Percentiles rank a stretch among this genome's conserved stretches.
phyloP scores from a whole-genome alignment of 2,329 filamentous ascomycete species.

The Pseudocercospora cruenta region DNA sequence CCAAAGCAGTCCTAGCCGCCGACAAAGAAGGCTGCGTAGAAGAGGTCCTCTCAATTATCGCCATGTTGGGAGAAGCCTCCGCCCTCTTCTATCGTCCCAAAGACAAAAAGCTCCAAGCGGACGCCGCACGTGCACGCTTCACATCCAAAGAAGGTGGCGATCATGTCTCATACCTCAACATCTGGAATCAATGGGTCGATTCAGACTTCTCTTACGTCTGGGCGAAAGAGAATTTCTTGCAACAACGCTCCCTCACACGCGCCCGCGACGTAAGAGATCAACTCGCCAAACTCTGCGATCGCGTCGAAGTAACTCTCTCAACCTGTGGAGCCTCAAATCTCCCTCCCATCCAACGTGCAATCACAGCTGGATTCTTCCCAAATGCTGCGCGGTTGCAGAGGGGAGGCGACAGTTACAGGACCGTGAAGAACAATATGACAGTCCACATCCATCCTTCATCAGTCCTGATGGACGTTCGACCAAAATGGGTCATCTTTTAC shows the following conservation, averaged over 20 bases:
- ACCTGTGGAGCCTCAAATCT: constrained; percentile 71
- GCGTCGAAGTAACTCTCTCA: constrained; percentile 76
- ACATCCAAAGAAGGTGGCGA: constrained; percentile 90
- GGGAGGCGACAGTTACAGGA: constrained; percentile 85
- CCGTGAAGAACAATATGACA: constrained; percentile 84
- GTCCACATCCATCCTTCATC: constrained; percentile 91
- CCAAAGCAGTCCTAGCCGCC: constrained; percentile 84
- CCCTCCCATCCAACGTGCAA: constrained; percentile 79
- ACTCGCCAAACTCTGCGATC: constrained; percentile 86
- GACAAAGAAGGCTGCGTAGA: constrained; percentile 91
- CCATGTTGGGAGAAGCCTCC: constrained; percentile 87
- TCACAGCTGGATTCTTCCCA: constrained; percentile 91
- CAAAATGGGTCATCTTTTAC: constrained; percentile 86
- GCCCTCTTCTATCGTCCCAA: constrained; percentile 93
- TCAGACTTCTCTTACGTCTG: constrained; percentile 85
- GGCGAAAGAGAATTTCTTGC: constrained; percentile 90
- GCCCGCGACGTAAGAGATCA: constrained; percentile 93
- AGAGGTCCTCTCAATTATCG: constrained; percentile 89
- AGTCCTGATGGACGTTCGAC: constrained; percentile 76
- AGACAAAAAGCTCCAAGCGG: constrained; percentile 95
- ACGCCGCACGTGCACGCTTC: constrained; percentile 85
- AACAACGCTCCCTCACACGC: constrained; percentile 84
- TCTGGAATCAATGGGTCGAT: constrained; percentile 96
- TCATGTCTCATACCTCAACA: constrained; percentile 82
- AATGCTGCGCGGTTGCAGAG: constrained; percentile 85